phyloP scores from a whole-genome alignment of 768 basidiomycete species.

The Boletales sp. region DNA sequence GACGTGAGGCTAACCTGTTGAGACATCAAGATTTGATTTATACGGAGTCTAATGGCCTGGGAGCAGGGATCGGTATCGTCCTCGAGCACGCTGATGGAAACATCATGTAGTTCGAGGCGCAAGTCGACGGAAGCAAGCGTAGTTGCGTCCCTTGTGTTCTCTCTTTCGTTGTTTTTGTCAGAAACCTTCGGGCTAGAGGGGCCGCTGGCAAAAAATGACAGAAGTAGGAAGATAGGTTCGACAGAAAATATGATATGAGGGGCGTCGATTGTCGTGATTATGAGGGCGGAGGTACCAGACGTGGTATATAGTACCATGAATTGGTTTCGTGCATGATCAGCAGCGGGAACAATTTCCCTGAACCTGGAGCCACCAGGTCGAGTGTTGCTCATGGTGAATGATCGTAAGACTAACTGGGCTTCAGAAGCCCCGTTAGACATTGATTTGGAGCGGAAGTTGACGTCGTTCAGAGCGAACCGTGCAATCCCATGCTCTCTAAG shows the following conservation, averaged over 20 bases:
- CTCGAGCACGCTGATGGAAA: constrained; percentile 85
- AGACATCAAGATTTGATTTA: constrained; percentile 82
- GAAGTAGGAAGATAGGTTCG: constrained; percentile 85
- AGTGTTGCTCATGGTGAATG: constrained; percentile 90
- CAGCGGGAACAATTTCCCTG: constrained; percentile 93
- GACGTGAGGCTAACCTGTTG: constrained; percentile 68
- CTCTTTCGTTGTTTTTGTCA: constrained; percentile 11
- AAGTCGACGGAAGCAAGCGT: constrained; percentile 43
- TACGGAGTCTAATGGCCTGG: constrained; percentile 82
- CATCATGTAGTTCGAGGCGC: constrained; percentile 85
- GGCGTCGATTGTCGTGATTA: constrained; percentile 85
- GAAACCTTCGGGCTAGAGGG: constrained; percentile 29
- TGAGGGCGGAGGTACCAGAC: constrained; percentile 64
- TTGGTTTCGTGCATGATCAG: constrained; percentile 83
- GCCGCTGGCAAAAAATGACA: constrained; percentile 76
- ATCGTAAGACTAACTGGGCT: constrained; percentile 83
- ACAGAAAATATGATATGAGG: constrained; percentile 90
- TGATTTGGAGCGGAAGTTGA: constrained; percentile 73
- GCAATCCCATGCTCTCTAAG: constrained; percentile 80
- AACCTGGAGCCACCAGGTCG: constrained; percentile 78
- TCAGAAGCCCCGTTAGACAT: constrained; percentile 82
- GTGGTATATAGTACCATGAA: constrained; percentile 90
- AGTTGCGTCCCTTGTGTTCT: constrained; percentile 11
- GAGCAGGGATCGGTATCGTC: constrained; percentile 74
- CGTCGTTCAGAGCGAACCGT: constrained; percentile 79